Percentiles rank a stretch among this genome's conserved stretches.
These are phyloP conservation scores for Cercophora scortea DNA, from an alignment of 495 filamentous ascomycete species.

Conservation along the genomic window DNA sequence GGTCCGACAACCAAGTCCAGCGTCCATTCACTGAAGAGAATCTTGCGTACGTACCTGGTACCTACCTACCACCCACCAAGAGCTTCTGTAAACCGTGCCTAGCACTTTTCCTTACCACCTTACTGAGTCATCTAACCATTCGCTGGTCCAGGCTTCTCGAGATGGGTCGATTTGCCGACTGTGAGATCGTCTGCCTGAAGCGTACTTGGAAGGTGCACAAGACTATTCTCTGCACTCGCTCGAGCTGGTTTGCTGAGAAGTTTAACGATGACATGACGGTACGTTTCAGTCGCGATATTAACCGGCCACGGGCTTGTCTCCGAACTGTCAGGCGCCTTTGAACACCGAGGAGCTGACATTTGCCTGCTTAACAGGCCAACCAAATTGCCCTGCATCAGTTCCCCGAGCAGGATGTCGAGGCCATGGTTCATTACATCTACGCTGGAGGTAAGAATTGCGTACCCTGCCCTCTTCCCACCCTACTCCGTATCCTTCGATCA, in stretches of 20 bases:
- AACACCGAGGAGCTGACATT: background rate
- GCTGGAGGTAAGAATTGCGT: no score
- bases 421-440: background rate
- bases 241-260: conserved; percentile 8
- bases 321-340: background rate
- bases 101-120: no score
- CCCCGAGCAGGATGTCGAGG: background rate
- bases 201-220: conserved; percentile 14
- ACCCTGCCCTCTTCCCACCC: no score
- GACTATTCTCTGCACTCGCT: conserved; percentile 7
- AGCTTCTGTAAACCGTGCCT: no score
- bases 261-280: background rate
- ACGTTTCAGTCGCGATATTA: no score
- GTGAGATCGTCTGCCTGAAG: conserved; percentile 3
- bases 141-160: conserved; percentile 5
- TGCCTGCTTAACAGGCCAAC: background rate
- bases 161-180: conserved; percentile 6
- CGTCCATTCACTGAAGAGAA: no score
- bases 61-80: no score
- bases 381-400: background rate
- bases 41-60: no score
- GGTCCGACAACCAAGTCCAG: no score
- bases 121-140: no score
- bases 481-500: no score
- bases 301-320: no score